Conservation (phyloP, 441 rosid genomes). For the Erodium moschatum region DNA sequence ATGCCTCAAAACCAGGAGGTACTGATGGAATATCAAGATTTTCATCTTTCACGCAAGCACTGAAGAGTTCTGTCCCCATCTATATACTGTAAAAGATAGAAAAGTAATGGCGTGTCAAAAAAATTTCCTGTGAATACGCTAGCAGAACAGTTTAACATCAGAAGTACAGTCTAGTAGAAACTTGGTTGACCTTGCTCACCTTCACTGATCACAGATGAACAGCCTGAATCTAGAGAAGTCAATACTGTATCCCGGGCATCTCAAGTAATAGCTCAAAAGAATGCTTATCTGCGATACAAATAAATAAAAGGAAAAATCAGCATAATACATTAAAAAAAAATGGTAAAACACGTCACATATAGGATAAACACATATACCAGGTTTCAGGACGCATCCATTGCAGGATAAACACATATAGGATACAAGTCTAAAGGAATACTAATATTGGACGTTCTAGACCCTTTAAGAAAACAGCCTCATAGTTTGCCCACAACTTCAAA, state of each 20-base stretch:
- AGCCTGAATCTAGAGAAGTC: background rate
- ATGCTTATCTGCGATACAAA: background rate
- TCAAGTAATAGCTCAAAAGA: background rate
- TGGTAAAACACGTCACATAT: background rate
- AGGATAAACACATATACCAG: background rate
- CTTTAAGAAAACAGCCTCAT: background rate
- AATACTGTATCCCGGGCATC: background rate
- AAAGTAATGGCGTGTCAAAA: background rate
- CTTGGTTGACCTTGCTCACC: slow-evolving; percentile 8
- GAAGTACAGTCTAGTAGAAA: slow-evolving; percentile 11
- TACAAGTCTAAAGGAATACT: background rate
- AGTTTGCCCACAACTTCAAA: background rate
- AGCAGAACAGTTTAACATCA: slow-evolving; percentile 5
- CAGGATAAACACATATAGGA: background rate
- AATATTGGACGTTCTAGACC: background rate
- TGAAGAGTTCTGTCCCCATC: slow-evolving; percentile 90
- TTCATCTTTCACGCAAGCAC: slow-evolving; percentile 74
- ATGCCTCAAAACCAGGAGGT: slow-evolving; percentile 95
- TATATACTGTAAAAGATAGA: slow-evolving; percentile 23
- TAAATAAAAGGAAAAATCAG: background rate
- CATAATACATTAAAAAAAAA: background rate
- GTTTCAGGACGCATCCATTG: too few relatives aligned
- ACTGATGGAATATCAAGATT: slow-evolving; percentile 75
- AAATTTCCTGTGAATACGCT: background rate
- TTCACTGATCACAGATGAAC: background rate